These are phyloP conservation scores for Trichoderma gamsii DNA, from an alignment of 495 filamentous ascomycete species.

Conservation along the genomic window DNA sequence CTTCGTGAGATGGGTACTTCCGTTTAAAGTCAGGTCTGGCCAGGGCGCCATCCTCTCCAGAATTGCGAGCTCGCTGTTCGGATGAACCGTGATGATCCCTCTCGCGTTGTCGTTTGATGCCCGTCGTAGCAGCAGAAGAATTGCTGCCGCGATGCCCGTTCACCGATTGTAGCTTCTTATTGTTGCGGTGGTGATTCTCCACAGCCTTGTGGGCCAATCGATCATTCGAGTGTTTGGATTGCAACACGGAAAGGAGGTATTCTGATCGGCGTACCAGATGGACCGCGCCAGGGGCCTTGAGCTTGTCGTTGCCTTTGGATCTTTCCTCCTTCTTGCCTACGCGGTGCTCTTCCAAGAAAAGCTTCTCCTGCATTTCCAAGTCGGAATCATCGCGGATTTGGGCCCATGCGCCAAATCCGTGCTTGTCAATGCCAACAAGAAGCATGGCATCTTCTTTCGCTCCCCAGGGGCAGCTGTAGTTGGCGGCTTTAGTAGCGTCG, in stretches of 20 bases:
- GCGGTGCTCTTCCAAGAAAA: constrained; percentile 96
- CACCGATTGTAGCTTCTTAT: constrained; percentile 53
- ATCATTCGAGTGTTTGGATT: constrained; percentile 65
- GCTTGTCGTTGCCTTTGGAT: constrained; percentile 66
- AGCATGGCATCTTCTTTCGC: constrained; percentile 95
- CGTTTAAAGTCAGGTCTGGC: constrained; percentile 41
- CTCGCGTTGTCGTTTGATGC: constrained; percentile 17
- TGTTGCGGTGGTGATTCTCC: constrained; percentile 86
- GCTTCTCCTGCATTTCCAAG: constrained; percentile 80
- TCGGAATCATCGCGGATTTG: constrained; percentile 89
- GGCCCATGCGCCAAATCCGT: constrained; percentile 91
- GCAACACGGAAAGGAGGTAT: constrained; percentile 85
- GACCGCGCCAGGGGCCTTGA: constrained; percentile 90
- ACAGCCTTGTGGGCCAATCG: constrained; percentile 70
- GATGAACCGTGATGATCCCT: constrained; percentile 36
- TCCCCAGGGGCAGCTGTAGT: constrained; percentile 85
- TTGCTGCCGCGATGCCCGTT: constrained; percentile 40
- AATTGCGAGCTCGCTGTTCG: constrained; percentile 39
- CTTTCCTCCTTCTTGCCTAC: constrained; percentile 95
- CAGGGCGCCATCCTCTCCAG: constrained; percentile 38
- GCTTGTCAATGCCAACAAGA: constrained; percentile 81
- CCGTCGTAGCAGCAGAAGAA: background rate
- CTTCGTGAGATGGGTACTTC: constrained; percentile 30
- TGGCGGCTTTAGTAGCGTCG: constrained; percentile 80
- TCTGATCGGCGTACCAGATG: constrained; percentile 93